phyloP scores from a whole-genome alignment of 2,329 filamentous ascomycete genomes.

The Exophiala xenobiotica region DNA sequence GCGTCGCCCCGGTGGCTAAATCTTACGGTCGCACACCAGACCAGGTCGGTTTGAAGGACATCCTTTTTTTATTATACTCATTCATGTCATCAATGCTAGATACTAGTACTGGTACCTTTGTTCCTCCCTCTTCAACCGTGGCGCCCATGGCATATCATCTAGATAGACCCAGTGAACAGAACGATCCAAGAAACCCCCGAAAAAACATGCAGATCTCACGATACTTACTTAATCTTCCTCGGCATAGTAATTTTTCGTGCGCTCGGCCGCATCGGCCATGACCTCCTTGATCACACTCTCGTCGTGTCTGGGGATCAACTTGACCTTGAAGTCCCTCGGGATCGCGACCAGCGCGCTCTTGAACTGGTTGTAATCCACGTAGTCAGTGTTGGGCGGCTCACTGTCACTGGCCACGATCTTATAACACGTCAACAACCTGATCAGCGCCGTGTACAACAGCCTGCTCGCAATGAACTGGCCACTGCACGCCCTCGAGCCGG shows the following conservation, averaged over 20 bases:
- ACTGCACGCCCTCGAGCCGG: constrained; percentile 59
- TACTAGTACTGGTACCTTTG: no score
- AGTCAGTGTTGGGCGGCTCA: constrained; percentile 60
- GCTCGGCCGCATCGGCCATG: constrained; percentile 19
- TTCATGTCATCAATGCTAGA: no score
- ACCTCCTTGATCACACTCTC: constrained; percentile 24
- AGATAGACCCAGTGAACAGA: no score
- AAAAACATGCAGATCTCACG: no score
- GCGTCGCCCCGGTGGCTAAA: no score
- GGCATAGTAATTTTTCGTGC: constrained; percentile 25
- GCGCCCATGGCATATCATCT: no score
- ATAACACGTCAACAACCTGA: constrained; percentile 56
- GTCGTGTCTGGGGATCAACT: constrained; percentile 53
- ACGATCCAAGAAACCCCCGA: no score
- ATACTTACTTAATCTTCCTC: constrained; percentile 7
- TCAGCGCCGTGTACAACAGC: constrained; percentile 55
- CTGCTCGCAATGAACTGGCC: constrained; percentile 59
- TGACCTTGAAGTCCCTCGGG: constrained; percentile 58
- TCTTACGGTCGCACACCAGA: no score
- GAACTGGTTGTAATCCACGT: constrained; percentile 62
- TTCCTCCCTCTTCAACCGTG: no score
- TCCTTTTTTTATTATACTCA: no score
- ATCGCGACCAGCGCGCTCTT: constrained; percentile 62
- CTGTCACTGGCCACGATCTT: constrained; percentile 51
- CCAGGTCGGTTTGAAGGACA: no score